Evolutionary conservation across 306 rosid genomes (phyloP), one percentile per base, ranked within the genome.

Genomic region (Erythrophleum fordii): DNA sequence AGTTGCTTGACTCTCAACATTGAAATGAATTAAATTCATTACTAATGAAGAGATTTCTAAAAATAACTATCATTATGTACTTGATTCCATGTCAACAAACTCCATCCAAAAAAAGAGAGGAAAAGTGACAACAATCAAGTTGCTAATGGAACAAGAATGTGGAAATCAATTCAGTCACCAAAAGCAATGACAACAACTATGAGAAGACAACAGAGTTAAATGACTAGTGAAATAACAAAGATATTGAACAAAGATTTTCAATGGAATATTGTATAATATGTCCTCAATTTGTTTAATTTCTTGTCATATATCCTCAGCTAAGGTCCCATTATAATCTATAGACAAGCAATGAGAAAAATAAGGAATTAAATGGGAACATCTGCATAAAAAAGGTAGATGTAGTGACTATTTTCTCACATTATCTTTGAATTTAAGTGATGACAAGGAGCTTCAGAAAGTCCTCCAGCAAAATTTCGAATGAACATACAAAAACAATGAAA

Each of bases 401-500:
- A 81, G 37, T 34, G 49, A 75, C 45, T 72, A 67, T 35, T 51
- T 53, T 86, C 99, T 89, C 86, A 95, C 99, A 12, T 76, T 31
- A 80, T 88, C 79, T 85, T 91, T 16, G 92, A 89, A 89, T 95
- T 95, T 72, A 77, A 84, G 89, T 95, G 99, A 37, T 84, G 85
- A 77, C 99, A 97, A 48, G 99, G 90, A 83, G 85, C 88, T 82
- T 89, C 99, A 71, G 99, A 95, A 62, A 80, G 82, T 72, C 94
- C 99, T 76, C 99, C 99, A 71, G 91, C 92, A 80, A 97, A 95
- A 90, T 95, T 95, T 97, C 92, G 92, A 78, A 83, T 44, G 72
- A 35, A 77, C 76, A 78, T n/a, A n/a, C 31, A 66, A 29, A 9
- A 75, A 77, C n/a, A 49, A 25, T 14, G 17, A 62, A 81, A 44